A percentile compares a stretch with the other conserved stretches of the same genome.
Evolutionary conservation across 345 rosid genomes (phyloP).

Genomic region (Gossypioides kirkii): DNA sequence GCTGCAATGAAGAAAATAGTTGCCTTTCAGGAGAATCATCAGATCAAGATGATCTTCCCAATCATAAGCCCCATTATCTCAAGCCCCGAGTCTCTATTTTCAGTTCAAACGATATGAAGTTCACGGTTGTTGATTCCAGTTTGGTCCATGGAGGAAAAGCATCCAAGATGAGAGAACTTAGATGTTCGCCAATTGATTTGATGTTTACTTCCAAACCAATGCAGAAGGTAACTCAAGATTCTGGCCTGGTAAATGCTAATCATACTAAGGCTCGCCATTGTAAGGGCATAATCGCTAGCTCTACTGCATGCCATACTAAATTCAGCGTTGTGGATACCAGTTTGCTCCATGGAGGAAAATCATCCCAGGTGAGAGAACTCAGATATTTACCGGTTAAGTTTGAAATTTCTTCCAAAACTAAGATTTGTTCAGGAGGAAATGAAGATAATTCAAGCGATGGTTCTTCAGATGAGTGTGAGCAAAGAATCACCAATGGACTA

Average conservation of each 20-base stretch:
- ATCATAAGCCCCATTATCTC: slow-evolving; percentile 42
- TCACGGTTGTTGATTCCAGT: slow-evolving; percentile 64
- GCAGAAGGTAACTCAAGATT: slow-evolving; percentile 20
- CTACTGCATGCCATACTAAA: slow-evolving; percentile 23
- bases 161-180: slow-evolving; percentile 41
- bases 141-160: slow-evolving; percentile 37
- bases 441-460: slow-evolving; percentile 13
- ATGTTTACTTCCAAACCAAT: slow-evolving; percentile 25
- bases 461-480: slow-evolving; percentile 16
- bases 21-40: slow-evolving; percentile 28
- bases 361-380: slow-evolving; percentile 34
- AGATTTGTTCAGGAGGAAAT: slow-evolving; percentile 13
- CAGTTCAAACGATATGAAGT: slow-evolving; percentile 33
- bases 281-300: slow-evolving; percentile 11
- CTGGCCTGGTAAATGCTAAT: slow-evolving; percentile 23
- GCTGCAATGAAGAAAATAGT: slow-evolving; percentile 27
- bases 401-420: slow-evolving; percentile 20
- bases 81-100: slow-evolving; percentile 48
- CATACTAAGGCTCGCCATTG: background rate
- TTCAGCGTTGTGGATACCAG: slow-evolving; percentile 61
- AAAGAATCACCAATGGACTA: background rate
- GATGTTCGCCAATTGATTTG: slow-evolving; percentile 31
- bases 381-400: slow-evolving; percentile 34
- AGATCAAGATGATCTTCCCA: slow-evolving; percentile 41
- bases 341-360: slow-evolving; percentile 31